These are phyloP conservation scores for Leccinellum luteum DNA, from an alignment of 768 basidiomycete genomes.

Conservation along the genomic window DNA sequence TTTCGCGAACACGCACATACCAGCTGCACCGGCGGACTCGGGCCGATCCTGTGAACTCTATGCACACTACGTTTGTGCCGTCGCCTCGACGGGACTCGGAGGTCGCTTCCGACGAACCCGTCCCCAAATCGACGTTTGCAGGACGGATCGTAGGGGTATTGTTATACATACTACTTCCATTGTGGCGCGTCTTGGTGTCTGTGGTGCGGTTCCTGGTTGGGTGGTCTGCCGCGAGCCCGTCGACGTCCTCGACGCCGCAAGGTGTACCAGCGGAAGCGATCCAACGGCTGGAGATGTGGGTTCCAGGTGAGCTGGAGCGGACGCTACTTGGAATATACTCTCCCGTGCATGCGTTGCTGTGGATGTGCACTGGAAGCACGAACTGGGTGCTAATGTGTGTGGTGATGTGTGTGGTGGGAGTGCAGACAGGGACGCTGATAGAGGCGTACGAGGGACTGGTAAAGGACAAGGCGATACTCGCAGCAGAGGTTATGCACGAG, in stretches of 20 bases:
- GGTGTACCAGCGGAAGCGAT: constrained; percentile 48
- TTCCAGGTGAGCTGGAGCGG: constrained; percentile 68
- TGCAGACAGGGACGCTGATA: constrained; percentile 49
- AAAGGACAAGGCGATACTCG: constrained; percentile 73
- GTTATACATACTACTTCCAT: constrained; percentile 32
- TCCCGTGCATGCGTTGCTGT: constrained; percentile 69
- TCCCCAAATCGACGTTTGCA: constrained; percentile 43
- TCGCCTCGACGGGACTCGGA: constrained; percentile 32
- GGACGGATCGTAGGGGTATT: constrained; percentile 37
- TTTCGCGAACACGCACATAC: constrained; percentile 68
- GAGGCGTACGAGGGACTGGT: constrained; percentile 56
- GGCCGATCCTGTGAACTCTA: constrained; percentile 64
- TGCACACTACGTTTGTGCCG: constrained; percentile 64
- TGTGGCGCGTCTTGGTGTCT: constrained; percentile 52
- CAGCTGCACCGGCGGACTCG: constrained; percentile 54
- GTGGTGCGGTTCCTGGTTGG: constrained; percentile 70
- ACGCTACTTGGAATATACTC: constrained; percentile 75
- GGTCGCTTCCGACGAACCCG: constrained; percentile 31
- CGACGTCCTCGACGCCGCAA: constrained; percentile 31
- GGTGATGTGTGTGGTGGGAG: constrained; percentile 65
- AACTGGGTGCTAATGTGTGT: constrained; percentile 75
- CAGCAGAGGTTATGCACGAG: constrained; percentile 80
- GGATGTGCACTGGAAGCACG: constrained; percentile 64
- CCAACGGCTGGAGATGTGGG: constrained; percentile 81
- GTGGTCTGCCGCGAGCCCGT: constrained; percentile 45